Conservation (phyloP, 192 early-diverging fungal genomes). For the Rhizophagus prolifer region DNA sequence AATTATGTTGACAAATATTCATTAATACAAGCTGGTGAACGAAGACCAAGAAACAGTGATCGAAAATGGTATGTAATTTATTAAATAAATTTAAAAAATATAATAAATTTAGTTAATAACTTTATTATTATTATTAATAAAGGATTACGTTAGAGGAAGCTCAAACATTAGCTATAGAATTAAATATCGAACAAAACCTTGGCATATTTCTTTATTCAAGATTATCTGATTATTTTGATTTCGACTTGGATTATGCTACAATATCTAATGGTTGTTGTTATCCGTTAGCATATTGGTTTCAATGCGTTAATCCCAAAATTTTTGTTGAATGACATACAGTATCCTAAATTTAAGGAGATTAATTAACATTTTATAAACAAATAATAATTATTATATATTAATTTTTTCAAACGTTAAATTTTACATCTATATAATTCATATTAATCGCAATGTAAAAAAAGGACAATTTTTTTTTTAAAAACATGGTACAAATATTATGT, state of each 20-base stretch:
- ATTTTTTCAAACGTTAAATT: no score
- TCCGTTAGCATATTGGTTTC: constrained; percentile 4
- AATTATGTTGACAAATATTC: constrained; percentile 9
- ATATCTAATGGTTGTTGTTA: background rate
- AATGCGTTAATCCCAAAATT: constrained; percentile 7
- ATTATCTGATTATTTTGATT: constrained; percentile 14
- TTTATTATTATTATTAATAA: no score
- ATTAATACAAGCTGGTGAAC: background rate
- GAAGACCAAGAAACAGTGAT: background rate
- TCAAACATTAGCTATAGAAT: background rate
- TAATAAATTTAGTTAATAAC: background rate
- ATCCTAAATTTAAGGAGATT: no score
- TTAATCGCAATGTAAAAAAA: no score
- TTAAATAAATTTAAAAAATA: background rate
- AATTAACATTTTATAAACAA: no score
- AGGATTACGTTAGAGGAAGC: constrained; percentile 13
- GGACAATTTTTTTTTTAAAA: no score
- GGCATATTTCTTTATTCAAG: constrained; percentile 13
- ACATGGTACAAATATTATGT: no score
- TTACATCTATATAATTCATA: no score
- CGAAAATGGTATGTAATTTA: constrained; percentile 2
- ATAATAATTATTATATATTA: no score
- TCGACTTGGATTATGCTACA: background rate
- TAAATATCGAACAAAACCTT: constrained; percentile 5
- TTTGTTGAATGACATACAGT: background rate